phyloP scores from a whole-genome alignment of 2,329 filamentous ascomycete genomes.

The Rutstroemia sp. region DNA sequence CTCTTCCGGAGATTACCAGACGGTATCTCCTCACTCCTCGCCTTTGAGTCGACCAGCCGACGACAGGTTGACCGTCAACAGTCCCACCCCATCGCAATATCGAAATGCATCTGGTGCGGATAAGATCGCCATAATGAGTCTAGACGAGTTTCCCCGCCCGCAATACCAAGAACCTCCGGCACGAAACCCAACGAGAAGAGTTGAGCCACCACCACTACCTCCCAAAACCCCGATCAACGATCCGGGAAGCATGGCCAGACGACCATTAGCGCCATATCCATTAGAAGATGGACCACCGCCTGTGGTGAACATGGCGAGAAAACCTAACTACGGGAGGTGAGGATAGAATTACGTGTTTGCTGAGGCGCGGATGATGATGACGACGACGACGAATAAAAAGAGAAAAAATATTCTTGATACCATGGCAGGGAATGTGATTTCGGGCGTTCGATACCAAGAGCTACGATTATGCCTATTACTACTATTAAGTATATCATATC shows the following conservation, averaged over 20 bases:
- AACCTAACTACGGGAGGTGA: slow-evolving; percentile 45
- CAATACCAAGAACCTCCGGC: background rate
- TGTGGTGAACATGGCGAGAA: slow-evolving; percentile 75
- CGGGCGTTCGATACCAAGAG: no score
- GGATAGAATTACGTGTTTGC: background rate
- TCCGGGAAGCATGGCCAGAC: slow-evolving; percentile 22
- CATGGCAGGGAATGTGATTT: no score
- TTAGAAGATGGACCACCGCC: slow-evolving; percentile 75
- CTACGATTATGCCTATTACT: no score
- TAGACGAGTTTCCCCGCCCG: slow-evolving; percentile 49
- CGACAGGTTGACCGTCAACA: slow-evolving; percentile 47
- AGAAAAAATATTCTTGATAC: no score
- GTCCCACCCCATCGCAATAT: slow-evolving; percentile 53
- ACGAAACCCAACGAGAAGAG: slow-evolving; percentile 15
- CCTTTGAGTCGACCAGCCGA: slow-evolving; percentile 13
- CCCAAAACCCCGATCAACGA: slow-evolving; percentile 69
- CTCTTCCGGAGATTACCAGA: slow-evolving; percentile 18
- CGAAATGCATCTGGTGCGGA: slow-evolving; percentile 53
- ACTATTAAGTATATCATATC: no score
- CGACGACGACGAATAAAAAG: no score
- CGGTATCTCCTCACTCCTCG: background rate
- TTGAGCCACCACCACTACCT: slow-evolving; percentile 63
- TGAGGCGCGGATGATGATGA: no score
- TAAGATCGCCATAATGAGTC: slow-evolving; percentile 57
- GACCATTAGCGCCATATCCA: slow-evolving; percentile 56